Evolutionary conservation across 768 basidiomycete genomes (phyloP).

Genomic region (Hypholoma sublateritium): DNA sequence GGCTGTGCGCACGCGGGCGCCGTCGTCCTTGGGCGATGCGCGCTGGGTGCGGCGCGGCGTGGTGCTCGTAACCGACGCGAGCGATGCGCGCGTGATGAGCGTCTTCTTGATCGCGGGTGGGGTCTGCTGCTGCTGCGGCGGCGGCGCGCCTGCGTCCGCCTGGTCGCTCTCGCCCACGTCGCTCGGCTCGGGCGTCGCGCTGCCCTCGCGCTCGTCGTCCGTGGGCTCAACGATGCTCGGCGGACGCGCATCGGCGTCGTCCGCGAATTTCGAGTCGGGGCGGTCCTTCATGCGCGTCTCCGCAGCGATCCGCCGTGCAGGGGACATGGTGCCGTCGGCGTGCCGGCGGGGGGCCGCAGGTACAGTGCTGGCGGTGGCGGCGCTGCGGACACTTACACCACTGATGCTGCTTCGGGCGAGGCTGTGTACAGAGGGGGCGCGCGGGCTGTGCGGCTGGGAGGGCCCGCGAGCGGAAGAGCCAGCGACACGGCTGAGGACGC

Average conservation of each 20-base stretch:
- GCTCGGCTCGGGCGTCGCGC: not conserved
- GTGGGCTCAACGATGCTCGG: constrained; percentile 3
- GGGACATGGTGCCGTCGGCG: constrained; percentile 17
- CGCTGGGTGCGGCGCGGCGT: constrained; percentile 11
- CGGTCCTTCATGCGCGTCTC: constrained; percentile 36
- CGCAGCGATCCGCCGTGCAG: constrained; percentile 27
- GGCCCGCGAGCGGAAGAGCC: not conserved
- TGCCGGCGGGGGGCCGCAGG: constrained; percentile 10
- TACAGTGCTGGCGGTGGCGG: constrained; percentile 15
- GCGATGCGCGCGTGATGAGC: constrained; percentile 26
- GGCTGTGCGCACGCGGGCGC: not conserved
- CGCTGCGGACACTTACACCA: constrained; percentile 5
- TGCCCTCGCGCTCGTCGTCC: constrained; percentile 7
- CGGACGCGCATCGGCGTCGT: constrained; percentile 6
- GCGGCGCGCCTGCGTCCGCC: not conserved
- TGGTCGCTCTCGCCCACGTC: not conserved
- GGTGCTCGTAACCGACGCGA: constrained; percentile 26
- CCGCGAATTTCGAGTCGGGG: constrained; percentile 67
- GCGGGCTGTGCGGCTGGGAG: not conserved
- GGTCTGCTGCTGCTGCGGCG: constrained; percentile 5
- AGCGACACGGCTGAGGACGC: constrained; percentile 31
- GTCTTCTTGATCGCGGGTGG: constrained; percentile 25
- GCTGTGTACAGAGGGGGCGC: constrained; percentile 11
- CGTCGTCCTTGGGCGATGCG: constrained; percentile 22
- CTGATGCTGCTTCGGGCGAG: constrained; percentile 10